Evolutionary conservation across 2,329 filamentous ascomycete genomes (phyloP).

Genomic region (Arthrobotrys iridis): DNA sequence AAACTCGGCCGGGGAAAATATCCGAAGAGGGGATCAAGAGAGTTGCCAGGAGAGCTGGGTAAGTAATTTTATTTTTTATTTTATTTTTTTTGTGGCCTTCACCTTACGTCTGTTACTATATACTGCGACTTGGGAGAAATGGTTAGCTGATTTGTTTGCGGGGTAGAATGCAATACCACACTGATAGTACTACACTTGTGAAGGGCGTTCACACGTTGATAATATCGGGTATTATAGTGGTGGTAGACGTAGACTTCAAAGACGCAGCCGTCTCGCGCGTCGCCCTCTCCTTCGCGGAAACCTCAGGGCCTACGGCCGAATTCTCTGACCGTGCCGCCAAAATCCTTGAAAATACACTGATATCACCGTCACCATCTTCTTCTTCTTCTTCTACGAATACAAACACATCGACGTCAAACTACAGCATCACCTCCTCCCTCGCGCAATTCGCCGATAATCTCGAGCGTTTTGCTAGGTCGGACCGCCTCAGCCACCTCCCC

Average conservation of each 20-base stretch:
- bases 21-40: slow-evolving; percentile 80
- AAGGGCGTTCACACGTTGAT: slow-evolving; percentile 68
- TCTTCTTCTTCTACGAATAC: neutral
- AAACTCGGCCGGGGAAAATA: slow-evolving; percentile 61
- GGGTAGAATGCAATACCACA: slow-evolving; percentile 68
- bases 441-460: slow-evolving; percentile 77
- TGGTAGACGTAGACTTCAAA: slow-evolving; percentile 69
- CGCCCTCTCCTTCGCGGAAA: slow-evolving; percentile 71
- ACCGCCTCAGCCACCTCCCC: slow-evolving; percentile 75
- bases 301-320: slow-evolving; percentile 69
- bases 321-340: slow-evolving; percentile 71
- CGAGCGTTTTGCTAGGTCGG: slow-evolving; percentile 73
- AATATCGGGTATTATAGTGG: slow-evolving; percentile 71
- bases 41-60: slow-evolving; percentile 72
- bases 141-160: neutral
- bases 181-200: slow-evolving; percentile 66
- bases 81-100: slow-evolving; percentile 58
- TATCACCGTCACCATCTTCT: neutral
- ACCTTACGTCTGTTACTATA: too few species aligned
- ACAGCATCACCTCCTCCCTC: slow-evolving; percentile 73
- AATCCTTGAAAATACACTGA: slow-evolving; percentile 73
- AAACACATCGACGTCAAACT: slow-evolving; percentile 62
- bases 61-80: neutral
- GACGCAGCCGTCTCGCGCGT: slow-evolving; percentile 73
- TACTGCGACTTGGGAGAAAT: neutral